A percentile compares a stretch with the other conserved stretches of the same genome.
phyloP scores from a whole-genome alignment of 345 rosid genomes.

The Euphorbia peplus region DNA sequence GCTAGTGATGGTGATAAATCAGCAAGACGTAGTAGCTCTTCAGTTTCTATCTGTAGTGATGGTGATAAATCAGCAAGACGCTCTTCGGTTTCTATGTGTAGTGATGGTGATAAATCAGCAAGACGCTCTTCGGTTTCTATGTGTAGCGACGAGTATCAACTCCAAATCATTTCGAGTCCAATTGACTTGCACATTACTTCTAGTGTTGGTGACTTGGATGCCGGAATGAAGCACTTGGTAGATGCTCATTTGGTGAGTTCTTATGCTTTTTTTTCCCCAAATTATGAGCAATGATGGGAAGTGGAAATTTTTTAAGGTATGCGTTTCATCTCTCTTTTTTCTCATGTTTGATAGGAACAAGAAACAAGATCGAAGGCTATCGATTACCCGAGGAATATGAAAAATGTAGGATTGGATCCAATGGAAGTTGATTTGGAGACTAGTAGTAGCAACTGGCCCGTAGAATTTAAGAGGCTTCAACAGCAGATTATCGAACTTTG shows the following conservation, averaged over 20 bases:
- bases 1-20: slow-evolving; percentile 21
- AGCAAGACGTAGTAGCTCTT: slow-evolving; percentile 41
- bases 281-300: too few relatives aligned
- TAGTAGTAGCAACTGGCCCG: slow-evolving; percentile 43
- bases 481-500: slow-evolving; percentile 75
- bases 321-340: not conserved
- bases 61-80: slow-evolving; percentile 35
- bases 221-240: slow-evolving; percentile 15
- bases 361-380: slow-evolving; percentile 34
- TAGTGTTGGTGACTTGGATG: slow-evolving; percentile 16
- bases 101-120: slow-evolving; percentile 27
- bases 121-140: slow-evolving; percentile 35
- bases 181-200: slow-evolving; percentile 12
- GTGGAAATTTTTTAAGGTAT: not conserved
- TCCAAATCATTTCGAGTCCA: slow-evolving; percentile 28
- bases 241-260: slow-evolving; percentile 28
- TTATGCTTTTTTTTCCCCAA: not conserved
- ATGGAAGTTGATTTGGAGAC: slow-evolving; percentile 45
- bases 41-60: slow-evolving; percentile 28
- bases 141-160: slow-evolving; percentile 34
- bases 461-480: slow-evolving; percentile 64
- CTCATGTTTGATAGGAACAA: slow-evolving; percentile 41
- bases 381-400: slow-evolving; percentile 41
- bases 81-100: slow-evolving; percentile 38
- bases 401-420: slow-evolving; percentile 73